Evolutionary conservation across 352 stramenopile species (phyloP), one percentile per base, ranked within the genome.

Genomic region (Pythium coloratum): DNA sequence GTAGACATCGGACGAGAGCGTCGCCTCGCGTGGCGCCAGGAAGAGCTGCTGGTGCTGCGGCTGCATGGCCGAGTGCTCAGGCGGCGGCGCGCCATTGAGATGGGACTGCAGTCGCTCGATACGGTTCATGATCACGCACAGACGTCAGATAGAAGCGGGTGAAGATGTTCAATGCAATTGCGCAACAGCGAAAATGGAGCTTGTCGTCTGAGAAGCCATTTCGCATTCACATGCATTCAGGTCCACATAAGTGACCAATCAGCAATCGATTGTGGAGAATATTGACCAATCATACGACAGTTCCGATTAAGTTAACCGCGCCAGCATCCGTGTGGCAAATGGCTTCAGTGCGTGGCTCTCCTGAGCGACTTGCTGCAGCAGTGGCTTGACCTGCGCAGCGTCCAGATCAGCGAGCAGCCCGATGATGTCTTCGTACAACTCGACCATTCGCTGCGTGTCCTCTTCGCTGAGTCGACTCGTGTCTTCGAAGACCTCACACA

Each of bases 401-500:
- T 61, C 55, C n/a, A 75, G 60, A 36, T 71, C 59, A 6, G 55
- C 20, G 1, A 75, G 55, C 32, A 75, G 34, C 47, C 3, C 2
- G 24, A 75, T 6, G 26, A 75, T 63, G n/a, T 75, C 64, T 51
- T 61, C 20, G 20, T 61, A 64, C 6, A 68, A 24, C 9, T 26
- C 38, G 20, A 71, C 32, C 24, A 71, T 71, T 50, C 60, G 30
- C 28, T 55, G 28, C 30, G 54, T 62, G 20, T 69, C 70, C 30
- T 73, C 57, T 7, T n/a, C 75, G 14, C 59, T 64, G 1, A 62
- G 61, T 26, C 56, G 66, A 26, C 34, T 51, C 16, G 34, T 28
- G 58, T 72, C 73, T n/a, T 87, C 69, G n/a, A 91, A 82, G 14
- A 86, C 54, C 34, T 89, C 83, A 56, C 83, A 92, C 40, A 86